Evolutionary conservation across 2,329 filamentous ascomycete species (phyloP), one percentile per base, ranked within the genome.

Genomic region (Trichoderma arundinaceum): DNA sequence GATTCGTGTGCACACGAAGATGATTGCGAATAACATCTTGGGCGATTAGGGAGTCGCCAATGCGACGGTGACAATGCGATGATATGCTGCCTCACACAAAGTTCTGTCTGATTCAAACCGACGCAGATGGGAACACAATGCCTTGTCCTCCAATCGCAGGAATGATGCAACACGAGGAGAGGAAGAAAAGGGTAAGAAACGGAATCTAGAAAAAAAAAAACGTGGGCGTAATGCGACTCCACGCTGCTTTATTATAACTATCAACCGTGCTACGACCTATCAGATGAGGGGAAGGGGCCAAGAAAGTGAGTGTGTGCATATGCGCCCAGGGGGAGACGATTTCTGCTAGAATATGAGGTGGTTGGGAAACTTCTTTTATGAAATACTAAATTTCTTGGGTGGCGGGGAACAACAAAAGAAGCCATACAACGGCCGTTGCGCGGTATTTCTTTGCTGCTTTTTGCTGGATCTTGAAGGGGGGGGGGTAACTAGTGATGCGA

Each of bases 1-100:
- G 71, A 89, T 82, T 71, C 88, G 85, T 80, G 84, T 88, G 71
- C 84, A 84, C 76, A 86, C 81, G 77, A 90, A 90, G 70, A 88
- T 79, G 69, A 89, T 74, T 69, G 84, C 86, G 78, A 88, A 88
- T 51, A 89, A 68, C 87, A 90, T 89, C 70, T 72, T 78, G 78
- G 69, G 71, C 71, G 17, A 57, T 32, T 12, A 13, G n/a, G n/a
- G 52, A 22, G 58, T 53, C 53, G 59, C 53, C 43, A 41, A 49
- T 53, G 59, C 56, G 48, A 49, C 54, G n/a, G 19, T 12, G 43
- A 12, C 12, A 13, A 39, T 63, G 44, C 38, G 51, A 52, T 13
- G 58, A 41, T 19, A 33, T 43, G 38, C 13, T 38, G 7, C 32
- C 15, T 38, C 49, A 32, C 33, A 22, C 48, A 33, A 51, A 51